These are phyloP conservation scores for Peniophora sp. DNA, from an alignment of 1,284 basidiomycete species.

Conservation along the genomic window DNA sequence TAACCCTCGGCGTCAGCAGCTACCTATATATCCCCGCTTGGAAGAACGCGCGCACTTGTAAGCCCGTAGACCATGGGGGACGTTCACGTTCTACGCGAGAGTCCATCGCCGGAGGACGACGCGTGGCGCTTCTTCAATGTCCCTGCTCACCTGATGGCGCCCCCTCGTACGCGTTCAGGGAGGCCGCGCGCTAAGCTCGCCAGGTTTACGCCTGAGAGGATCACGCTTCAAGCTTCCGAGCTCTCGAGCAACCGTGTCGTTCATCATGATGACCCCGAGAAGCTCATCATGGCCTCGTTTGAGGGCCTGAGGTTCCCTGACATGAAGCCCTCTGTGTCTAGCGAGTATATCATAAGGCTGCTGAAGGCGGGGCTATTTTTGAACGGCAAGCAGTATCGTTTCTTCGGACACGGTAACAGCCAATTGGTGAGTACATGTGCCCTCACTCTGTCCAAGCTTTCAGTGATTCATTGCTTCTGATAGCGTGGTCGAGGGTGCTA, in stretches of 20 bases:
- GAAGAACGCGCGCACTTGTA: too few relatives aligned
- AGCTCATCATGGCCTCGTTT: slow-evolving; percentile 50
- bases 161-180: not conserved
- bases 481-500: slow-evolving; percentile 58
- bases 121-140: slow-evolving; percentile 39
- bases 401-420: slow-evolving; percentile 63
- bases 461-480: too few relatives aligned
- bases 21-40: not conserved
- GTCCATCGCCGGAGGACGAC: slow-evolving; percentile 37
- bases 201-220: slow-evolving; percentile 38
- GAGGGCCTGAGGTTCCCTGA: slow-evolving; percentile 44
- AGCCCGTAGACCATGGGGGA: slow-evolving; percentile 31
- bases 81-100: slow-evolving; percentile 26
- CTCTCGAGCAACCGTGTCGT: slow-evolving; percentile 53
- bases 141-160: slow-evolving; percentile 13
- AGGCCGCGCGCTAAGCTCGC: slow-evolving; percentile 36
- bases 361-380: slow-evolving; percentile 47
- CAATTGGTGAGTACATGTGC: slow-evolving; percentile 38
- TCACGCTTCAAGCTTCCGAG: slow-evolving; percentile 37
- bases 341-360: slow-evolving; percentile 49
- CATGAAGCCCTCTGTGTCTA: slow-evolving; percentile 31
- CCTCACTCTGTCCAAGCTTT: slow-evolving; percentile 1
- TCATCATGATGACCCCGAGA: slow-evolving; percentile 41
- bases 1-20: not conserved
- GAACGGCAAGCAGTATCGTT: slow-evolving; percentile 53